These are phyloP conservation scores for Gossypium bickii DNA, from an alignment of 345 rosid genomes.

Conservation along the genomic window DNA sequence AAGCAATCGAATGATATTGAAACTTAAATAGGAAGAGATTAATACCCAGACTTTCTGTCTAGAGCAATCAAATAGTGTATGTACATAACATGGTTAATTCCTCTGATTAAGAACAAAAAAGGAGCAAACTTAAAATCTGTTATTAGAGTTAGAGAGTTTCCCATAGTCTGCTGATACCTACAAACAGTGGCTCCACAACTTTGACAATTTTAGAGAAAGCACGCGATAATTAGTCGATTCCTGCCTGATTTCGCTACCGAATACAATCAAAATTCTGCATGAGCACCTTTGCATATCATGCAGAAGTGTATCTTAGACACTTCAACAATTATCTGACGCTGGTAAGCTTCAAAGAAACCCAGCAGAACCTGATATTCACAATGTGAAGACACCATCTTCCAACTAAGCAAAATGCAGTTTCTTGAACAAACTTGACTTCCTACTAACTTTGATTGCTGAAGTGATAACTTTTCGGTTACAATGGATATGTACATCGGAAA, in stretches of 20 bases:
- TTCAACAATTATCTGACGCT: constrained; percentile 15
- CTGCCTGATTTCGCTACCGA: constrained; percentile 35
- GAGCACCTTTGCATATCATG: constrained; percentile 43
- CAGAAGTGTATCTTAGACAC: constrained; percentile 25
- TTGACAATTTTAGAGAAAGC: constrained; percentile 16
- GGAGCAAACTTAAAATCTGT: constrained; percentile 28
- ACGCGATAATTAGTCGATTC: constrained; percentile 37
- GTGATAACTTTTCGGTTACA: constrained; percentile 17
- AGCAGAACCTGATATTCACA: constrained; percentile 31
- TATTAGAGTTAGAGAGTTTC: constrained; percentile 44
- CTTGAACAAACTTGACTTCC: constrained; percentile 3
- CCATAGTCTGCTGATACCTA: constrained; percentile 41
- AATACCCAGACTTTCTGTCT: constrained; percentile 32
- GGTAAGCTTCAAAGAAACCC: constrained; percentile 14
- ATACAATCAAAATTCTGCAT: constrained; percentile 46
- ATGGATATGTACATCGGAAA: constrained; percentile 38
- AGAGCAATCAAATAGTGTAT: constrained; percentile 40
- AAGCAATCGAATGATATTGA: not conserved
- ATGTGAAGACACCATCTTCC: constrained; percentile 15
- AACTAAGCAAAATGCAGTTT: constrained; percentile 15
- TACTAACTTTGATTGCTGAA: constrained; percentile 16
- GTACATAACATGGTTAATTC: constrained; percentile 19
- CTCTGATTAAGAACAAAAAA: not conserved
- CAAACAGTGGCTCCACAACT: constrained; percentile 23
- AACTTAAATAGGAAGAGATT: constrained; percentile 18